Conservation (phyloP, 1,284 basidiomycete species). For the Salmacisia buchloeana region DNA sequence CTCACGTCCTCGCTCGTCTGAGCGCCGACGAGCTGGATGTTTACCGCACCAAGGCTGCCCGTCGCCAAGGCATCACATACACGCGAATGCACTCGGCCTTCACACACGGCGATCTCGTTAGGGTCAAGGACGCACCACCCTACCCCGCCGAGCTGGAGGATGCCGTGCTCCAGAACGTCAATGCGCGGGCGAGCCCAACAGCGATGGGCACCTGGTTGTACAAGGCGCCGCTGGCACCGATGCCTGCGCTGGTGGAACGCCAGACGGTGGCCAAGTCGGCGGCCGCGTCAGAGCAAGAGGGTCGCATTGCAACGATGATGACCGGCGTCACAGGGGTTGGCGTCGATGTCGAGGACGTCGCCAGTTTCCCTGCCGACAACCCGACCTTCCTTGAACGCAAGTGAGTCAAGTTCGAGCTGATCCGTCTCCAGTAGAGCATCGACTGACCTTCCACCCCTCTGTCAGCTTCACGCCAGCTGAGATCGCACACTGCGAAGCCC, state of each 20-base stretch:
- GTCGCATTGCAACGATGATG: slow-evolving; percentile 22
- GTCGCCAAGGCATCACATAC: slow-evolving; percentile 40
- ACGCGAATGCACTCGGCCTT: slow-evolving; percentile 43
- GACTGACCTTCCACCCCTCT: background rate
- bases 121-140: slow-evolving; percentile 90
- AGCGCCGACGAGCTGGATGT: slow-evolving; percentile 67
- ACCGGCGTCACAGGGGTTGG: slow-evolving; percentile 68
- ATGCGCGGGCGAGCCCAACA: slow-evolving; percentile 61
- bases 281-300: slow-evolving; percentile 31
- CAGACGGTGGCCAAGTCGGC: slow-evolving; percentile 25
- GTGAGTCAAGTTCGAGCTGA: background rate
- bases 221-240: slow-evolving; percentile 32
- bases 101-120: slow-evolving; percentile 57
- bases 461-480: slow-evolving; percentile 75
- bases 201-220: slow-evolving; percentile 36
- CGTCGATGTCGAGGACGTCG: slow-evolving; percentile 71
- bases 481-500: slow-evolving; percentile 76
- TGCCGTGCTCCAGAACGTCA: slow-evolving; percentile 82
- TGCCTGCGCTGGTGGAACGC: slow-evolving; percentile 25
- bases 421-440: background rate
- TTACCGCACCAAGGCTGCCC: slow-evolving; percentile 58
- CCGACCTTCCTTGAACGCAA: slow-evolving; percentile 84
- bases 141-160: slow-evolving; percentile 82
- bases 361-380: slow-evolving; percentile 81
- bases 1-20: slow-evolving; percentile 79